phyloP scores from a whole-genome alignment of 805 yeast species.

The Saccharomyces eubayanus region DNA sequence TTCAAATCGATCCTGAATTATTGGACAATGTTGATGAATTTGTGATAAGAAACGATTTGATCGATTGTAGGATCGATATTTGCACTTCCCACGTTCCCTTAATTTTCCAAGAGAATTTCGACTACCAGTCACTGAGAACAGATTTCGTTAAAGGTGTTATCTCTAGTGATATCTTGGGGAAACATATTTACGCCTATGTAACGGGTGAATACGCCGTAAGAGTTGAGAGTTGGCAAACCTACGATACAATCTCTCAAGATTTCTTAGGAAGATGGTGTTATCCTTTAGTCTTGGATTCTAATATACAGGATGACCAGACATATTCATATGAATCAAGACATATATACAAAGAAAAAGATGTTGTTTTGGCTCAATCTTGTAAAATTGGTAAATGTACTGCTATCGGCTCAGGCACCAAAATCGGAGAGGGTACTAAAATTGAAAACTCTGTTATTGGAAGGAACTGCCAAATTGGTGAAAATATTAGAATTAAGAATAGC shows the following conservation, averaged over 20 bases:
- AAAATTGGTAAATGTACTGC: constrained; percentile 71
- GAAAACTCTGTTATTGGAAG: constrained; percentile 76
- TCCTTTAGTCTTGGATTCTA: constrained; percentile 84
- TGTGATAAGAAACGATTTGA: constrained; percentile 78
- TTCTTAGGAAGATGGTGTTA: constrained; percentile 86
- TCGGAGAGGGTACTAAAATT: constrained; percentile 67
- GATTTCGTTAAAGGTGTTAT: constrained; percentile 90
- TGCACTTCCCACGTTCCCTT: constrained; percentile 94
- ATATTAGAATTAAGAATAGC: constrained; percentile 61
- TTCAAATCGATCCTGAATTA: constrained; percentile 76
- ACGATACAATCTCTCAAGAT: constrained; percentile 85
- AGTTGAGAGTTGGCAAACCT: constrained; percentile 92
- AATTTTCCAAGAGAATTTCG: constrained; percentile 92
- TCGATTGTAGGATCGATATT: constrained; percentile 93
- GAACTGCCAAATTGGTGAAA: constrained; percentile 73
- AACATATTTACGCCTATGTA: constrained; percentile 82
- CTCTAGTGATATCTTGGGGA: constrained; percentile 81
- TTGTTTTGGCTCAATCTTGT: constrained; percentile 91
- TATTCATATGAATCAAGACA: constrained; percentile 78
- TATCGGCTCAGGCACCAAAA: constrained; percentile 66
- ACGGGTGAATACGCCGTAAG: constrained; percentile 84
- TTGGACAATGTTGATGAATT: constrained; percentile 68
- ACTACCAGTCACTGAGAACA: constrained; percentile 74
- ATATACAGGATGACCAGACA: constrained; percentile 59
- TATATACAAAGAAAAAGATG: constrained; percentile 80